Evolutionary conservation across 2,329 filamentous ascomycete species (phyloP), one percentile per base, ranked within the genome.

Genomic region (Pseudocercospora musae): DNA sequence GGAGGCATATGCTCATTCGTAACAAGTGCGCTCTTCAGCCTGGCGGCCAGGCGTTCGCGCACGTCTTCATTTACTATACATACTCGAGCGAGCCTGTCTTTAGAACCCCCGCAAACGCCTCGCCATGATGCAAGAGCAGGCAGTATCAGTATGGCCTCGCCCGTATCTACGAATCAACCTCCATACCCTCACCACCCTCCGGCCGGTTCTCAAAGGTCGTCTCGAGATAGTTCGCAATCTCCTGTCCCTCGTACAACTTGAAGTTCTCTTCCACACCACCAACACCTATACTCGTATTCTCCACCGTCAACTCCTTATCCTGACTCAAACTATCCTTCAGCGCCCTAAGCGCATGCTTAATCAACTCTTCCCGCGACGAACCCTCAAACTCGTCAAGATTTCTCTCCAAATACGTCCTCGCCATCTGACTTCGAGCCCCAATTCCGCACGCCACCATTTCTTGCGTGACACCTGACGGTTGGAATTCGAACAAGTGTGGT

Each of bases 371-470:
- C 72, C 91, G 84, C 67, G 84, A 86, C 75, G 87, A 88, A 68
- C 85, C 84, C 72, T 86, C 85, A 77, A 99, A 98, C 69, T 87
- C 81, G 66, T 96, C 93, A 65, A 97, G 80, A 79, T 97, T 90
- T 74, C 92, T 86, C 85, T 99, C 95, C 60, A 99, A 83, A 79
- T 99, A 99, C 66, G 95, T 99, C 74, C 95, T 84, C 23, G 95
- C 95, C 92, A 98, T 98, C 82, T 99, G 95, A 77, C 90, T 95
- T 71, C 95, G 85, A 53, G 95, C 95, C 58, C 95, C 95, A 76
- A 99, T 99, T 62, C 93, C 94, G 75, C 94, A 97, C 23, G 95
- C 95, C 55, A 90, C 78, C 92, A 98, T 98, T 85, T 99, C 95
- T 76, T 97, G 91, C 72, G 92, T 97, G 84, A 98, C 89, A 53